Conservation (phyloP, 768 basidiomycete genomes). For the Clitopilus passeckerianus region DNA sequence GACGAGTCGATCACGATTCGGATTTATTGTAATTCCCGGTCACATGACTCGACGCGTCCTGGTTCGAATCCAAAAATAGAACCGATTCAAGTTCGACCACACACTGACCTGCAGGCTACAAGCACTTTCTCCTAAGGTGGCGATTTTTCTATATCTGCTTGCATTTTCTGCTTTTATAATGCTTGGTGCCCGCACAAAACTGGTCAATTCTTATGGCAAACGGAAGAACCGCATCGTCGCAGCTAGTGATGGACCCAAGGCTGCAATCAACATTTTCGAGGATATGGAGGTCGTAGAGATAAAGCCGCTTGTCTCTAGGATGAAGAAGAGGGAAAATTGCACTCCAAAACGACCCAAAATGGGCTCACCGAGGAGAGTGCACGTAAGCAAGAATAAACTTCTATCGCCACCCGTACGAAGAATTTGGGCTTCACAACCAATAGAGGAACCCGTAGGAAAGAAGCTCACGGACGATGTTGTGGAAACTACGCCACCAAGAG, state of each 20-base stretch:
- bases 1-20: neutral
- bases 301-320: slow-evolving; percentile 34
- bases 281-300: slow-evolving; percentile 34
- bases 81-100: neutral
- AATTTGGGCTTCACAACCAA: slow-evolving; percentile 24
- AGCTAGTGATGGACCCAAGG: slow-evolving; percentile 26
- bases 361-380: slow-evolving; percentile 32
- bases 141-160: slow-evolving; percentile 13
- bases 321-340: slow-evolving; percentile 43
- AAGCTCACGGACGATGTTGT: neutral
- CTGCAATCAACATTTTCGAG: slow-evolving; percentile 35
- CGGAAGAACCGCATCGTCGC: slow-evolving; percentile 54
- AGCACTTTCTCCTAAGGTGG: neutral
- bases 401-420: slow-evolving; percentile 26
- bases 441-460: slow-evolving; percentile 14
- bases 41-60: slow-evolving; percentile 24
- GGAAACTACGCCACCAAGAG: slow-evolving; percentile 20
- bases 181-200: slow-evolving; percentile 60
- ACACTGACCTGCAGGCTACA: neutral
- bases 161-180: slow-evolving; percentile 25
- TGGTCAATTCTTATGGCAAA: slow-evolving; percentile 62
- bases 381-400: slow-evolving; percentile 34
- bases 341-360: slow-evolving; percentile 25
- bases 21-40: slow-evolving; percentile 9
- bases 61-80: slow-evolving; percentile 16